Conservation (phyloP, 2,329 filamentous ascomycete genomes). For the Colletotrichum cordylinicola region DNA sequence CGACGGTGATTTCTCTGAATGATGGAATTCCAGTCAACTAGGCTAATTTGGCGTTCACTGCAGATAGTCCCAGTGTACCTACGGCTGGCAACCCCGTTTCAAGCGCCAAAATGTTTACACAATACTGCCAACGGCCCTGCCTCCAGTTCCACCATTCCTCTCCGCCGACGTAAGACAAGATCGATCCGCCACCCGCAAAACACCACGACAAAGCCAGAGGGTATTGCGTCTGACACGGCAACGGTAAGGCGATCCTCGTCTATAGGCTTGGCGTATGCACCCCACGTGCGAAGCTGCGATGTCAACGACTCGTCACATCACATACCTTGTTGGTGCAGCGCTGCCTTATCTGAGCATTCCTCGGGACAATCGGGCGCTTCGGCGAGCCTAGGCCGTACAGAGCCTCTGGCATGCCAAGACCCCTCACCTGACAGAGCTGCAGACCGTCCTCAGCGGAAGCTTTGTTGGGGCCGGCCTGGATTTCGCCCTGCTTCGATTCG, state of each 20-base stretch:
- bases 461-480: not conserved
- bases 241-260: not conserved
- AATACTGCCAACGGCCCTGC: not conserved
- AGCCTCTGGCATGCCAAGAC: not conserved
- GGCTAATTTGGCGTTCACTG: not conserved
- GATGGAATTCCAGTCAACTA: not conserved
- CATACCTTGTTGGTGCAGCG: not conserved
- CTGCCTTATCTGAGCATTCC: slow-evolving; percentile 6
- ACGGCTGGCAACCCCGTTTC: not conserved
- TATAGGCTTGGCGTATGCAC: slow-evolving; percentile 11
- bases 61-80: not conserved
- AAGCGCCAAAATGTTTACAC: not conserved
- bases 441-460: not conserved
- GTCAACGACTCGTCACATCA: not conserved
- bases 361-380: not conserved
- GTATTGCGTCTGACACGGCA: not conserved
- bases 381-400: not conserved
- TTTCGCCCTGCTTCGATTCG: not conserved
- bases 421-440: not conserved
- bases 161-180: not conserved
- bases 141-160: not conserved
- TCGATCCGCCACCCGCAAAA: not conserved
- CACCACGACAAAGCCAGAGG: not conserved
- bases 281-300: slow-evolving; percentile 1
- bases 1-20: not conserved